A percentile compares a stretch with the other conserved stretches of the same genome.
Conservation (phyloP, 805 yeast genomes). For the Dipodascus albidus region DNA sequence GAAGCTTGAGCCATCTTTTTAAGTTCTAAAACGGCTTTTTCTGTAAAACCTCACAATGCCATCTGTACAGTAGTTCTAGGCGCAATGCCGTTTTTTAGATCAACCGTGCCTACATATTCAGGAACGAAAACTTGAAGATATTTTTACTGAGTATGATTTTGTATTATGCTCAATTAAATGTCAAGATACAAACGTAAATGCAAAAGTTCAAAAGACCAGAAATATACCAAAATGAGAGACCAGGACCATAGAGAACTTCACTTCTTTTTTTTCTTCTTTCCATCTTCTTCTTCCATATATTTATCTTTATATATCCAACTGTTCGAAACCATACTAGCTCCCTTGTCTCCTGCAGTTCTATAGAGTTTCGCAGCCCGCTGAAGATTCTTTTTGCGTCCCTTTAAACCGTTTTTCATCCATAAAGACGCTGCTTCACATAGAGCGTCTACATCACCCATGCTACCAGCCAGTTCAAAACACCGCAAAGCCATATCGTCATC, state of each 20-base stretch:
- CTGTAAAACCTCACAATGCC: no score
- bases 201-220: background rate
- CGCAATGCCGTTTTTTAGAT: no score
- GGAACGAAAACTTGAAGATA: background rate
- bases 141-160: background rate
- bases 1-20: no score
- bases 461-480: constrained; percentile 52
- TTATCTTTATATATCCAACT: constrained; percentile 69
- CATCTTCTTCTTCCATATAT: constrained; percentile 30
- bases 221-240: background rate
- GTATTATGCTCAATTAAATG: background rate
- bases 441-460: constrained; percentile 56
- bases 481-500: constrained; percentile 48
- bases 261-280: constrained; percentile 4
- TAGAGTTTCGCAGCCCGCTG: constrained; percentile 60
- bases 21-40: no score
- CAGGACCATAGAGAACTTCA: background rate
- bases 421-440: constrained; percentile 57
- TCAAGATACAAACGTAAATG: background rate
- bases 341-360: constrained; percentile 50
- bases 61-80: no score
- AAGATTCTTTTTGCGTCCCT: constrained; percentile 44
- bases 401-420: constrained; percentile 47
- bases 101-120: no score
- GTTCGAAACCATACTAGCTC: constrained; percentile 51